Percentiles rank a stretch among this genome's conserved stretches.
phyloP scores from a whole-genome alignment of 306 rosid genomes.

The Acacia melanoxylon region DNA sequence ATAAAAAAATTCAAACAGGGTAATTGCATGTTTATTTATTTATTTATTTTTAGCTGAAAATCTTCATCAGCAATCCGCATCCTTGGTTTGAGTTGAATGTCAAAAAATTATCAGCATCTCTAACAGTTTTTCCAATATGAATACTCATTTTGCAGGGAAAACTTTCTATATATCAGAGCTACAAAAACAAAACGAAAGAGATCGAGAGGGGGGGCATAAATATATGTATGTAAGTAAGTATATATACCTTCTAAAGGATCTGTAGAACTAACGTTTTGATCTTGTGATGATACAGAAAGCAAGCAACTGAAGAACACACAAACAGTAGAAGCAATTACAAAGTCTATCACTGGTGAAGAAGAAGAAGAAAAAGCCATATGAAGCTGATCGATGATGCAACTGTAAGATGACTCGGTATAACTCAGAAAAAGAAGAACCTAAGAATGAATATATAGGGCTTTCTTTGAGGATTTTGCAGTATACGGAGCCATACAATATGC shows the following conservation, averaged over 20 bases:
- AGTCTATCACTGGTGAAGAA: background rate
- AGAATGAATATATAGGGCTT: background rate
- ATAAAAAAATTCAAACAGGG: too few relatives aligned
- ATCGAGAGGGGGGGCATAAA: background rate
- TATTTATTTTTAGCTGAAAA: too few relatives aligned
- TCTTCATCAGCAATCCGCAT: too few relatives aligned
- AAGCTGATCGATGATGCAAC: background rate
- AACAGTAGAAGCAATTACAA: slow-evolving; percentile 11
- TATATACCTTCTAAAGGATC: slow-evolving; percentile 64
- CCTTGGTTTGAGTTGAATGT: too few relatives aligned
- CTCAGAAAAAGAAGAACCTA: background rate
- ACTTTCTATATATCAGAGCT: too few relatives aligned
- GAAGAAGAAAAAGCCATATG: background rate
- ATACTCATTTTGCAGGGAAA: too few relatives aligned
- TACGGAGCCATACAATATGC: too few relatives aligned
- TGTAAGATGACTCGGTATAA: background rate
- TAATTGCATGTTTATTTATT: too few relatives aligned
- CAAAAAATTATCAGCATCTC: too few relatives aligned
- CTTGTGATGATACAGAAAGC: slow-evolving; percentile 24
- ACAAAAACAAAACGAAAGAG: background rate
- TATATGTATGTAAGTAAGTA: background rate
- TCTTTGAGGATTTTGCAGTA: background rate
- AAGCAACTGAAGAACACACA: slow-evolving; percentile 32
- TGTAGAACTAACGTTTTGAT: slow-evolving; percentile 40
- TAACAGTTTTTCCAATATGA: too few relatives aligned